A percentile compares a stretch with the other conserved stretches of the same genome.
phyloP scores from a whole-genome alignment of 805 yeast species.

The Teunomyces tritomae region DNA sequence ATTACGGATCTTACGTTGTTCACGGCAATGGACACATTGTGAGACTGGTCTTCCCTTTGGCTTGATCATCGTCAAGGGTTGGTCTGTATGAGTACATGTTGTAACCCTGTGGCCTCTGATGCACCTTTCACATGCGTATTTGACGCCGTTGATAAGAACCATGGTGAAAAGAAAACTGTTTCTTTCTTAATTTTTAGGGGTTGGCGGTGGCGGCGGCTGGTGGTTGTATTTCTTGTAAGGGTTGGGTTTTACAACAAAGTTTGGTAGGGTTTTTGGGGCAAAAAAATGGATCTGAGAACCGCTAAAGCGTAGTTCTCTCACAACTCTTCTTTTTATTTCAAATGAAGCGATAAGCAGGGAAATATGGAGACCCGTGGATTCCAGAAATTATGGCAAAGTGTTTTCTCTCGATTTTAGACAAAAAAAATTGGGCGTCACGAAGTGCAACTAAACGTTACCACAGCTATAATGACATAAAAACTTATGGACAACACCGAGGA shows the following conservation, averaged over 20 bases:
- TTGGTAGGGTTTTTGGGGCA: not conserved
- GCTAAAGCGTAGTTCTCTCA: no score
- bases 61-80: conserved; percentile 87
- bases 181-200: not conserved
- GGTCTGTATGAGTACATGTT: conserved; percentile 88
- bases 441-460: conserved; percentile 3
- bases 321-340: no score
- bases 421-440: not conserved
- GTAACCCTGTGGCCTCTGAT: conserved; percentile 96
- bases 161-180: conserved; percentile 32
- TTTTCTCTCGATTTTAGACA: not conserved
- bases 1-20: conserved; percentile 63
- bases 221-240: no score
- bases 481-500: not conserved
- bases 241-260: no score
- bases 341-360: no score
- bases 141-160: conserved; percentile 90
- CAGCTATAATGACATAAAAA: conserved; percentile 2
- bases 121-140: conserved; percentile 95
- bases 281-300: no score
- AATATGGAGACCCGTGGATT: not conserved
- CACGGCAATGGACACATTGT: conserved; percentile 84
- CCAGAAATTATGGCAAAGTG: not conserved
- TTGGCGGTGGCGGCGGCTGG: not conserved
- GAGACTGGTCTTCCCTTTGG: conserved; percentile 96